A percentile compares a stretch with the other conserved stretches of the same genome.
Evolutionary conservation across 139 green algal species (phyloP).

Genomic region (Micromonas commoda): DNA sequence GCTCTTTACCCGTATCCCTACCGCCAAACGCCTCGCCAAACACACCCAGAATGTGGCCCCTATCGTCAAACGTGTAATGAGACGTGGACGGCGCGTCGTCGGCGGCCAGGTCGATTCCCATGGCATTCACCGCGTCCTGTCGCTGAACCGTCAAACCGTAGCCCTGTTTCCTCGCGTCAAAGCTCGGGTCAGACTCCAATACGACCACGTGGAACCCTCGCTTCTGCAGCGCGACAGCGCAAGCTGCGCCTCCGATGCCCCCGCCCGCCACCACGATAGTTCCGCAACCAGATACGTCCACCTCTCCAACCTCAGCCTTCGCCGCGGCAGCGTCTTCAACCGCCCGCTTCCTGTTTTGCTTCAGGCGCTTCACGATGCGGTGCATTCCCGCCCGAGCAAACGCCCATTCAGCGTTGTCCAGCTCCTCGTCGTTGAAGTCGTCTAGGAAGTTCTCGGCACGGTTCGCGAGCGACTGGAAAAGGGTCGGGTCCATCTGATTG

Average conservation of each 20-base stretch:
- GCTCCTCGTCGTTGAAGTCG: constrained; percentile 33
- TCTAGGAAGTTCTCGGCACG: background rate
- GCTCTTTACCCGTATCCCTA: constrained; percentile 2
- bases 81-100: constrained; percentile 40
- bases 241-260: constrained; percentile 37
- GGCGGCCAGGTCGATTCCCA: constrained; percentile 23
- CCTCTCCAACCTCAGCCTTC: background rate
- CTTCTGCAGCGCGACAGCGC: constrained; percentile 38
- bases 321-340: background rate
- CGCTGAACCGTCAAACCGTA: constrained; percentile 37
- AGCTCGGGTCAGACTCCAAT: constrained; percentile 33
- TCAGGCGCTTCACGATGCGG: constrained; percentile 18
- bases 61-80: constrained; percentile 30
- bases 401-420: constrained; percentile 37
- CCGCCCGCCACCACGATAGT: constrained; percentile 38
- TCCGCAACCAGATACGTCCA: constrained; percentile 27
- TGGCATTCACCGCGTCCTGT: constrained; percentile 2
- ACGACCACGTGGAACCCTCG: constrained; percentile 38
- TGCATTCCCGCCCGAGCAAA: constrained; percentile 29
- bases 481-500: constrained; percentile 8
- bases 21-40: constrained; percentile 34
- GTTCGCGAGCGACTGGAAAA: constrained; percentile 28
- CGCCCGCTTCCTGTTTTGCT: background rate
- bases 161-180: constrained; percentile 33
- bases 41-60: constrained; percentile 27